Evolutionary conservation across 495 filamentous ascomycete genomes (phyloP), one percentile per base, ranked within the genome.

Genomic region (Lindgomyces ingoldianus): DNA sequence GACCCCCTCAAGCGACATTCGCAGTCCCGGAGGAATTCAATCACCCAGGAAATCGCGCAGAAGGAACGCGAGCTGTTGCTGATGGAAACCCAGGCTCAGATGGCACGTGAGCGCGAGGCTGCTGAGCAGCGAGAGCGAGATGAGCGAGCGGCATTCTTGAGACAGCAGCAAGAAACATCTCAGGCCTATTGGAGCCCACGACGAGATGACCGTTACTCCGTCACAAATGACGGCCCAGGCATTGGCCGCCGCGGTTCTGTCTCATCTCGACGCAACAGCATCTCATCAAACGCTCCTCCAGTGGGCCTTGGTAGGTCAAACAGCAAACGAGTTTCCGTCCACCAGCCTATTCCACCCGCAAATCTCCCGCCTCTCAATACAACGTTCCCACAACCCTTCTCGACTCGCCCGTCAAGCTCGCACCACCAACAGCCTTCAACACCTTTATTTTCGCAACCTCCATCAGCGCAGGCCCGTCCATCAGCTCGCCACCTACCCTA

Each of bases 91-190:
- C n/a, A 67, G 27, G 57, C 49, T 3, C 57, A 61, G 25, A 57
- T 67, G 57, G 64, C 64, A 19, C 56, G 41, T 6, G 64, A 67
- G 29, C 57, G 57, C 4, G 64, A 67, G 24, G 64, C 64, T 14
- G 57, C 57, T n/a, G 49, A 26, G n/a, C 50, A 42, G 41, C 57
- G 57, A 14, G 57, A 60, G 16, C 57, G 46, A 25, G 62, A 65
- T 19, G 54, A 65, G 18, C 24, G 29, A 21, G 62, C 54, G 1
- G 62, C 42, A 3, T 16, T 29, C n/a, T 24, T 65, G 11, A 36
- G 57, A 1, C 50, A 56, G 33, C 48, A 62, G 45, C 64, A 67
- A 52, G 19, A 47, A 26, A 55, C 39, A 36, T 48, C 47, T 1
- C 30, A 57, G 29, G 6, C 33, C 6, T 67, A 67, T 42, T 67